A percentile compares a stretch with the other conserved stretches of the same genome.
phyloP scores from a whole-genome alignment of 2,329 filamentous ascomycete genomes.

The Ophiostoma sp. region DNA sequence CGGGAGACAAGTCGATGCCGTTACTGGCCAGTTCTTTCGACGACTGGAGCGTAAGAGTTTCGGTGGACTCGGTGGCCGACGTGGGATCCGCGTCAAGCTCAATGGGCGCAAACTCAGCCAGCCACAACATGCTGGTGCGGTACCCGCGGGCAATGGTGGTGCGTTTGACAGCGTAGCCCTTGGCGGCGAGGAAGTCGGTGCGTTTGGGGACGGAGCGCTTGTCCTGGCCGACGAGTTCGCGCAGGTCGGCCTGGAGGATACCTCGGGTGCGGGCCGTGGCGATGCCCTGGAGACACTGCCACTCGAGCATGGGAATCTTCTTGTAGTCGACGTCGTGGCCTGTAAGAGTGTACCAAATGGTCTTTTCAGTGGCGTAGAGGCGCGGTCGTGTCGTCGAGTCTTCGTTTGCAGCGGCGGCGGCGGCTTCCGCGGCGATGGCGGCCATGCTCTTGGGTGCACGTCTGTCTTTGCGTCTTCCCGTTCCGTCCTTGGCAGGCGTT shows the following conservation, averaged over 20 bases:
- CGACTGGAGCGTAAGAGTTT: neutral
- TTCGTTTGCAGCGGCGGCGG: constrained; percentile 15
- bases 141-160: constrained; percentile 58
- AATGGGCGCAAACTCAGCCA: constrained; percentile 55
- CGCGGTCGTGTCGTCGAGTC: constrained; percentile 34
- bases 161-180: constrained; percentile 63
- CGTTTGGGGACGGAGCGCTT: constrained; percentile 64
- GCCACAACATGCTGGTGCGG: constrained; percentile 64
- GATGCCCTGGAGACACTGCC: constrained; percentile 59
- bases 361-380: constrained; percentile 54
- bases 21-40: neutral
- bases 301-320: constrained; percentile 58
- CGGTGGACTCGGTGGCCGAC: neutral
- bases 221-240: constrained; percentile 59
- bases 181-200: constrained; percentile 58
- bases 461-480: neutral
- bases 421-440: neutral
- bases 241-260: constrained; percentile 62
- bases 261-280: constrained; percentile 55
- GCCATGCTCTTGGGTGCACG: neutral
- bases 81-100: constrained; percentile 38
- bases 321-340: constrained; percentile 61
- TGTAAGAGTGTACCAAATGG: constrained; percentile 60
- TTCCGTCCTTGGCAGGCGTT: neutral
- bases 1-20: constrained; percentile 38